phyloP scores from a whole-genome alignment of 1,284 basidiomycete genomes.

The Irpex lacteus region DNA sequence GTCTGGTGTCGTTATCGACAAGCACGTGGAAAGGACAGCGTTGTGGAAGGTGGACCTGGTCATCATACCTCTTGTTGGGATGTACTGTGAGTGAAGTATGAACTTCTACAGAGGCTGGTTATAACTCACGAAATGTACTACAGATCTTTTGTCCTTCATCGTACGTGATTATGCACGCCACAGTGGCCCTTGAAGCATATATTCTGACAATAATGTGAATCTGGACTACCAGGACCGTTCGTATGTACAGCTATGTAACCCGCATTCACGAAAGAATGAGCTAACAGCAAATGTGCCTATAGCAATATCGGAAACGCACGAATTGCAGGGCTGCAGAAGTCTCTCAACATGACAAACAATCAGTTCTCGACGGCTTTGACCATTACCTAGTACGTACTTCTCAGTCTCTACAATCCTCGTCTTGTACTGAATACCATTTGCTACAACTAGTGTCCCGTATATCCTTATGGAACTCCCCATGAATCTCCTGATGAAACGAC shows the following conservation, averaged over 20 bases:
- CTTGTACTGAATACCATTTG: neutral
- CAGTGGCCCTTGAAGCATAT: neutral
- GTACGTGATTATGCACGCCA: neutral
- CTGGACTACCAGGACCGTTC: neutral
- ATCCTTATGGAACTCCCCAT: conserved; percentile 2
- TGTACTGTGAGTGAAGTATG: neutral
- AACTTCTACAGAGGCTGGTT: neutral
- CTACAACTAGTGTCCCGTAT: neutral
- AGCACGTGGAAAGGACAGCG: neutral
- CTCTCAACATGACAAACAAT: neutral
- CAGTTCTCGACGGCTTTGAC: neutral
- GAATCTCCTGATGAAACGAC: conserved; percentile 5
- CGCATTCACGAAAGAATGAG: neutral
- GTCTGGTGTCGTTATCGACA: neutral
- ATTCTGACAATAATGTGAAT: neutral
- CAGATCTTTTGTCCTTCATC: neutral
- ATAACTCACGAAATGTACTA: neutral
- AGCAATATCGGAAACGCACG: conserved; percentile 3
- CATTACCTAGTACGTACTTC: neutral
- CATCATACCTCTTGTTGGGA: neutral
- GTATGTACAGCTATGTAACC: neutral
- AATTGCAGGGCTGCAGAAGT: neutral
- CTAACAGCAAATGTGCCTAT: neutral
- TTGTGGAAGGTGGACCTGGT: neutral
- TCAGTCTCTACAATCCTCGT: neutral